phyloP scores from a whole-genome alignment of 1,284 basidiomycete species.

The Takashimella tepidaria region DNA sequence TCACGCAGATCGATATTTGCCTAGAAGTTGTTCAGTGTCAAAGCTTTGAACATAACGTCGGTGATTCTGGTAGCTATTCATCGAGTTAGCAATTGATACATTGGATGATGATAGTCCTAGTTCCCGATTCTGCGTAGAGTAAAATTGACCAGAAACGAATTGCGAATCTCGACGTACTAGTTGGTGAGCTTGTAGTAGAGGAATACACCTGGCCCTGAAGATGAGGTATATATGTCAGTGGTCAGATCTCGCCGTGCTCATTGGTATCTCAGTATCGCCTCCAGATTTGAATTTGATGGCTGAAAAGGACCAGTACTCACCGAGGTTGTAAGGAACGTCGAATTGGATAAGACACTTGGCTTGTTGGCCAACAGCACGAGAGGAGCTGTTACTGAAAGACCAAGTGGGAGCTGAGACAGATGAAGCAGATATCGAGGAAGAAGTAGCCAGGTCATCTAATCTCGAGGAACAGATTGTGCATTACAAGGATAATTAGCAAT shows the following conservation, averaged over 20 bases:
- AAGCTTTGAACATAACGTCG: slow-evolving; percentile 93
- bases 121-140: neutral
- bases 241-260: no score
- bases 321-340: slow-evolving; percentile 71
- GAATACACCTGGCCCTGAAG: slow-evolving; percentile 69
- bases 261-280: no score
- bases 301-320: slow-evolving; percentile 23
- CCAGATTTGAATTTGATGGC: no score
- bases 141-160: neutral
- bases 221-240: neutral
- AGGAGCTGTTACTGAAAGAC: slow-evolving; percentile 55
- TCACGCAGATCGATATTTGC: slow-evolving; percentile 51
- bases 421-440: slow-evolving; percentile 57
- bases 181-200: slow-evolving; percentile 96
- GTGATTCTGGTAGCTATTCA: slow-evolving; percentile 97
- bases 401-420: slow-evolving; percentile 57
- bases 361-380: slow-evolving; percentile 51
- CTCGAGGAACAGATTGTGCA: no score
- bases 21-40: slow-evolving; percentile 78
- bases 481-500: no score
- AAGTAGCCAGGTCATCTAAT: slow-evolving; percentile 21
- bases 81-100: slow-evolving; percentile 11
- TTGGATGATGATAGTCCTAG: no score
- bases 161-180: slow-evolving; percentile 55
- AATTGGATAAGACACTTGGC: slow-evolving; percentile 73